Percentiles rank a stretch among this genome's conserved stretches.
These are phyloP conservation scores for Diplodia intermedia DNA, from an alignment of 2,329 filamentous ascomycete genomes.

Conservation along the genomic window DNA sequence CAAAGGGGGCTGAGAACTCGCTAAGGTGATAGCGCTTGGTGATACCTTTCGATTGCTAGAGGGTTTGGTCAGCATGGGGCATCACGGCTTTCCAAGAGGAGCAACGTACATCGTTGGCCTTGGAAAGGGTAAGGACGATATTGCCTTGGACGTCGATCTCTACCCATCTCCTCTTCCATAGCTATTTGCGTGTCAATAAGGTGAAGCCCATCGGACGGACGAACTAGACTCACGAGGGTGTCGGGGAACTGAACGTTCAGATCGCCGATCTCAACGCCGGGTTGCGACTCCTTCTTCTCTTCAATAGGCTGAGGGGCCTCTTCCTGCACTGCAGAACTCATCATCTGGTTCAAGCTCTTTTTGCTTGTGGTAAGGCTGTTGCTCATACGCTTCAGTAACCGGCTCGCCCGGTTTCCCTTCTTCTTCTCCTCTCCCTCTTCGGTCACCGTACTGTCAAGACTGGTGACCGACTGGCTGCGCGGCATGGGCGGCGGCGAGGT, in stretches of 20 bases:
- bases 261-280: constrained; percentile 76
- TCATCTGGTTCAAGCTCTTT: constrained; percentile 53
- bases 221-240: constrained; percentile 65
- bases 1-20: constrained; percentile 79
- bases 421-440: constrained; percentile 55
- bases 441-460: constrained; percentile 47
- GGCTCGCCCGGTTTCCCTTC: constrained; percentile 64
- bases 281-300: constrained; percentile 31
- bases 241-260: constrained; percentile 98
- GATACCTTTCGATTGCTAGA: constrained; percentile 58
- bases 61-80: constrained; percentile 30
- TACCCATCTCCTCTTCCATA: constrained; percentile 94
- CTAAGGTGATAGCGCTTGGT: constrained; percentile 84
- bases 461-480: constrained; percentile 40
- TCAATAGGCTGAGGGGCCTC: constrained; percentile 38
- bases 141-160: constrained; percentile 84
- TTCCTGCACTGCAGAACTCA: constrained; percentile 50
- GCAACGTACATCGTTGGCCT: constrained; percentile 59
- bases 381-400: constrained; percentile 73
- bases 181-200: constrained; percentile 44
- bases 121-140: constrained; percentile 77
- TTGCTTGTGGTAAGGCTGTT: constrained; percentile 62
- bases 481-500: constrained; percentile 40
- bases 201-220: not conserved
- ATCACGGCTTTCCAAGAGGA: not conserved